Conservation (phyloP, 2,329 filamentous ascomycete species). For the Thielaviopsis populi region DNA sequence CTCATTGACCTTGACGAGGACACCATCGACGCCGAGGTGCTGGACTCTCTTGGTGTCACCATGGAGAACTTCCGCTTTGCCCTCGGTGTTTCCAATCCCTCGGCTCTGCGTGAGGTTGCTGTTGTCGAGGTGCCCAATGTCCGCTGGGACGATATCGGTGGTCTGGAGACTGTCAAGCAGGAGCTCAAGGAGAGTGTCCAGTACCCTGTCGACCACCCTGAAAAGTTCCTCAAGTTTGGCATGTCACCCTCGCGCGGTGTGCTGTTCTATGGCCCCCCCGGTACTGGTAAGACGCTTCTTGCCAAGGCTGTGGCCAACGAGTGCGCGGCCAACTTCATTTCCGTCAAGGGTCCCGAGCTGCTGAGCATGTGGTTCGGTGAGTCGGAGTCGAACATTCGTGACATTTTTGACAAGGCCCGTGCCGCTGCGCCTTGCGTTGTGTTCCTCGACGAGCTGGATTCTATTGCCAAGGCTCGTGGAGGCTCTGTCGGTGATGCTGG, state of each 20-base stretch:
- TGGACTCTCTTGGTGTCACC: conserved; percentile 94
- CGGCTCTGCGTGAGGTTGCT: conserved; percentile 92
- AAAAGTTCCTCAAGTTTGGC: conserved; percentile 99
- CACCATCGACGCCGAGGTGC: conserved; percentile 94
- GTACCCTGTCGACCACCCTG: conserved; percentile 97
- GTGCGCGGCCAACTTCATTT: conserved; percentile 99
- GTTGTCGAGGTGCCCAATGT: conserved; percentile 99
- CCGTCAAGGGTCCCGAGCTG: conserved; percentile 94
- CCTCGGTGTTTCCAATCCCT: conserved; percentile 95
- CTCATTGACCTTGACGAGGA: conserved; percentile 97
- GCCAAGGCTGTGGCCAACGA: conserved; percentile 99
- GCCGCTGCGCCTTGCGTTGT: conserved; percentile 96
- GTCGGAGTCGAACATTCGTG: conserved; percentile 98
- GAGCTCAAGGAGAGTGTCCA: conserved; percentile 98
- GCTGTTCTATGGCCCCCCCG: conserved; percentile 93
- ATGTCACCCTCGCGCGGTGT: conserved; percentile 96
- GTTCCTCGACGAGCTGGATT: conserved; percentile 97
- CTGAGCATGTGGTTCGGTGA: conserved; percentile 99
- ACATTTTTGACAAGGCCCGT: conserved; percentile 99
- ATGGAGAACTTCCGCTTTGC: conserved; percentile 99
- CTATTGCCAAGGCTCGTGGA: conserved; percentile 97
- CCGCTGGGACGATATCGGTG: conserved; percentile 99
- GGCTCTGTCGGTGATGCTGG: conserved; percentile 91
- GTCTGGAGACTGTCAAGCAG: conserved; percentile 95
- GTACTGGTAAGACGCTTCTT: conserved; percentile 99